Evolutionary conservation across 306 rosid genomes (phyloP).

Genomic region (Argentina anserina): DNA sequence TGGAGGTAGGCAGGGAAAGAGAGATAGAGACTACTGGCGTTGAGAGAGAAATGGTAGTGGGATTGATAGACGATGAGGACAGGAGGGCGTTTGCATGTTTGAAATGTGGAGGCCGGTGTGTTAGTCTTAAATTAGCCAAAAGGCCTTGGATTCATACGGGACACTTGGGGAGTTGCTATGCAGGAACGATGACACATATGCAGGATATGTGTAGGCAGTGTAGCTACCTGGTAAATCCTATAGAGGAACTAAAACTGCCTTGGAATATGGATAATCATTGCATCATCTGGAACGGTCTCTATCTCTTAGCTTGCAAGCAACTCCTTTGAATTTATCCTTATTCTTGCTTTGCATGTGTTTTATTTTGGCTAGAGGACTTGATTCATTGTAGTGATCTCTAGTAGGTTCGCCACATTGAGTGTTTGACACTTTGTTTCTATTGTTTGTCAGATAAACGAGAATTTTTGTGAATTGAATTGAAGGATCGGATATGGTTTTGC

Average conservation of each 20-base stretch:
- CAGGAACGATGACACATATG: constrained; percentile 37
- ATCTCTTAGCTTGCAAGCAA: not conserved
- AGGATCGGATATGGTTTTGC: not conserved
- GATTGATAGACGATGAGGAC: not conserved
- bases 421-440: not conserved
- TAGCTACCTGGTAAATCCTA: constrained; percentile 27
- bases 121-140: constrained; percentile 34
- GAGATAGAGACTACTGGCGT: not conserved
- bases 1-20: no score
- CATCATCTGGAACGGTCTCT: constrained; percentile 15
- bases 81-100: constrained; percentile 49
- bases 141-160: constrained; percentile 19
- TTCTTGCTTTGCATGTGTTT: not conserved
- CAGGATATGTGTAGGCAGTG: constrained; percentile 37
- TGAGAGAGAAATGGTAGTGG: not conserved
- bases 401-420: not conserved
- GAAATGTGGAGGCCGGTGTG: constrained; percentile 50
- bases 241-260: not conserved
- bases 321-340: not conserved
- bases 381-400: not conserved
- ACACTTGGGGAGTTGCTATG: constrained; percentile 49
- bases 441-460: not conserved
- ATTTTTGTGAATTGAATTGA: not conserved
- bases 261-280: not conserved
- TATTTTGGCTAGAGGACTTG: not conserved